phyloP scores from a whole-genome alignment of 768 basidiomycete genomes.

The Rhodotorula paludigena region DNA sequence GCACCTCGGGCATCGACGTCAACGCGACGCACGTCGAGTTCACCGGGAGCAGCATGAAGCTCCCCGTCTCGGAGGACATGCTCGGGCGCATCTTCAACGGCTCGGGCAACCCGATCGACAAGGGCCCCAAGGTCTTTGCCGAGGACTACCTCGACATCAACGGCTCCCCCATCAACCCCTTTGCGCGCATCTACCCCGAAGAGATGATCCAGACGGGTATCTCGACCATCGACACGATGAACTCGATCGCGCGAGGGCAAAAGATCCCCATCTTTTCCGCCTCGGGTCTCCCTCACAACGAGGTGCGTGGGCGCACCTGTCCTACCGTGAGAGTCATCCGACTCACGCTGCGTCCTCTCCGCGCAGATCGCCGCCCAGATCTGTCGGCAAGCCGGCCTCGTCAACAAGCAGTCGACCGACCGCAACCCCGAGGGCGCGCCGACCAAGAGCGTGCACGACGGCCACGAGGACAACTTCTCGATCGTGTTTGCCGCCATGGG shows the following conservation, averaged over 20 bases:
- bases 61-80: slow-evolving; percentile 99
- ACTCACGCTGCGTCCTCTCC: neutral
- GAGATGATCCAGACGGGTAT: slow-evolving; percentile 99
- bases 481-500: slow-evolving; percentile 99
- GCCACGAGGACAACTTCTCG: slow-evolving; percentile 99
- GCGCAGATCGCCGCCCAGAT: slow-evolving; percentile 96
- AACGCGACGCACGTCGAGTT: slow-evolving; percentile 97
- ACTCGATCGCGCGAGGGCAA: slow-evolving; percentile 98
- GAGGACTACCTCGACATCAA: slow-evolving; percentile 99
- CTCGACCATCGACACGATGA: slow-evolving; percentile 95
- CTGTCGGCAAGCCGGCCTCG: slow-evolving; percentile 96
- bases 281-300: slow-evolving; percentile 96
- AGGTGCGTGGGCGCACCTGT: slow-evolving; percentile 55
- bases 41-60: slow-evolving; percentile 96
- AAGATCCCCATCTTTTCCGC: slow-evolving; percentile 99
- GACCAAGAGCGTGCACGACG: slow-evolving; percentile 94
- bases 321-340: slow-evolving; percentile 1
- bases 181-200: slow-evolving; percentile 97
- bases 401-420: slow-evolving; percentile 81
- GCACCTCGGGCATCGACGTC: slow-evolving; percentile 94
- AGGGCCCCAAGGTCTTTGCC: slow-evolving; percentile 97
- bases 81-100: slow-evolving; percentile 98
- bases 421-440: slow-evolving; percentile 87
- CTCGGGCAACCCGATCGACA: slow-evolving; percentile 93
- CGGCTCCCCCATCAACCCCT: slow-evolving; percentile 97